Evolutionary conservation across 805 yeast species (phyloP).

Genomic region (Suhomyces kilbournensis): DNA sequence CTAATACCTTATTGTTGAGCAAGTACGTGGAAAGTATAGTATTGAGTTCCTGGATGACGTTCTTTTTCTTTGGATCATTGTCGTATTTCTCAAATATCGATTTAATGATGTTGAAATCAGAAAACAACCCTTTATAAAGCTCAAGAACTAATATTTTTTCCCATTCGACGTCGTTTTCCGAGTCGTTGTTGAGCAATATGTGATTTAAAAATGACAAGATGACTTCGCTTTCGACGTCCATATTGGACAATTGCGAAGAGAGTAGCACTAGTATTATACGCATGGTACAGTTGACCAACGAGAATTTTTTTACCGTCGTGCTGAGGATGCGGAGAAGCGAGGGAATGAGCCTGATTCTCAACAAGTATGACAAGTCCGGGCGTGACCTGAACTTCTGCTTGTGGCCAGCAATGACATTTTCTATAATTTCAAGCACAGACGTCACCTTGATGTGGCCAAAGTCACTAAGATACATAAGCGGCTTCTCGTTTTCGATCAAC

Average conservation of each 20-base stretch:
- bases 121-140: conserved; percentile 57
- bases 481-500: conserved; percentile 56
- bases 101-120: conserved; percentile 52
- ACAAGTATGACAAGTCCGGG: conserved; percentile 60
- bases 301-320: conserved; percentile 55
- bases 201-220: conserved; percentile 74
- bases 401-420: conserved; percentile 70
- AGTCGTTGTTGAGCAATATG: conserved; percentile 54
- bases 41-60: conserved; percentile 57
- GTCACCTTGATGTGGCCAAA: conserved; percentile 52
- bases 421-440: conserved; percentile 80
- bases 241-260: conserved; percentile 50
- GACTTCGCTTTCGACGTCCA: conserved; percentile 79
- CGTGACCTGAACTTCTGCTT: conserved; percentile 52
- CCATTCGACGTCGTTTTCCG: conserved; percentile 53
- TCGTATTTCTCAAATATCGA: conserved; percentile 65
- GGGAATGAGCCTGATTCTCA: conserved; percentile 73
- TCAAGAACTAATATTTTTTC: conserved; percentile 73
- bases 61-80: conserved; percentile 48
- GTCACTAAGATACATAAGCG: conserved; percentile 50
- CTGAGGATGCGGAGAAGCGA: conserved; percentile 62
- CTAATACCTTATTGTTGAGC: conserved; percentile 16
- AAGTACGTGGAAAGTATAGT: conserved; percentile 22
- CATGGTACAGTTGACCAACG: conserved; percentile 70
- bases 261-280: conserved; percentile 66